Conservation (phyloP, 2,329 filamentous ascomycete species). For the Sclerotinia minor region DNA sequence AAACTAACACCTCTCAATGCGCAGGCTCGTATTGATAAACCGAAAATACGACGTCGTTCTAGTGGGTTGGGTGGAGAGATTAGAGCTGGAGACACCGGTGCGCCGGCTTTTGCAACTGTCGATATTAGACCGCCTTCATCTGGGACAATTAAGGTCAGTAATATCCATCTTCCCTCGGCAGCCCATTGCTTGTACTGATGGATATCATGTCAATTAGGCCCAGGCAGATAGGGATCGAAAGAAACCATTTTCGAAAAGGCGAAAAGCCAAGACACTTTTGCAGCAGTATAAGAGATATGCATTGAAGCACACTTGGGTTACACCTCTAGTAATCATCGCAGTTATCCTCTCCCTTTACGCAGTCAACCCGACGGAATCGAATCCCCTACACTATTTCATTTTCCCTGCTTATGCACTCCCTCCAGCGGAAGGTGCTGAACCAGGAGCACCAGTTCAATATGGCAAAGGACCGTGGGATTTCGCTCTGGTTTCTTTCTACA, state of each 20-base stretch:
- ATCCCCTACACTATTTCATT: conserved; percentile 77
- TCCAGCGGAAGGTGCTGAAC: conserved; percentile 43
- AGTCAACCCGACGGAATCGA: conserved; percentile 72
- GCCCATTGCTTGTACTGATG: neutral
- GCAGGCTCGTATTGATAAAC: conserved; percentile 30
- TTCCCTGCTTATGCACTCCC: conserved; percentile 85
- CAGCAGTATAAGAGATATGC: conserved; percentile 49
- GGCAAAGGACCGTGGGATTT: conserved; percentile 84
- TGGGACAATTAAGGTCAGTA: conserved; percentile 35
- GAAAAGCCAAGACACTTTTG: conserved; percentile 43
- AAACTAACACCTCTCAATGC: conserved; percentile 22
- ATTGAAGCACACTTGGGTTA: conserved; percentile 59
- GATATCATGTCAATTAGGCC: conserved; percentile 23
- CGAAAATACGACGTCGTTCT: conserved; percentile 46
- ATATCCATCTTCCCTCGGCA: neutral
- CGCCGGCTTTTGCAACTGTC: conserved; percentile 51
- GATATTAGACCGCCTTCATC: conserved; percentile 38
- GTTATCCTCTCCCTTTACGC: conserved; percentile 68
- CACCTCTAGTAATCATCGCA: conserved; percentile 67
- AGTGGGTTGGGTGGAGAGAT: conserved; percentile 53
- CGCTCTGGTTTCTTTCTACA: conserved; percentile 87
- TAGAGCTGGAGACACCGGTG: conserved; percentile 52
- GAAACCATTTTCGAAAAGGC: conserved; percentile 41
- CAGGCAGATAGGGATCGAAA: conserved; percentile 40
- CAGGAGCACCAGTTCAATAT: conserved; percentile 63